Conservation (phyloP, 2,329 filamentous ascomycete genomes). For the Neonectria magnoliae region DNA sequence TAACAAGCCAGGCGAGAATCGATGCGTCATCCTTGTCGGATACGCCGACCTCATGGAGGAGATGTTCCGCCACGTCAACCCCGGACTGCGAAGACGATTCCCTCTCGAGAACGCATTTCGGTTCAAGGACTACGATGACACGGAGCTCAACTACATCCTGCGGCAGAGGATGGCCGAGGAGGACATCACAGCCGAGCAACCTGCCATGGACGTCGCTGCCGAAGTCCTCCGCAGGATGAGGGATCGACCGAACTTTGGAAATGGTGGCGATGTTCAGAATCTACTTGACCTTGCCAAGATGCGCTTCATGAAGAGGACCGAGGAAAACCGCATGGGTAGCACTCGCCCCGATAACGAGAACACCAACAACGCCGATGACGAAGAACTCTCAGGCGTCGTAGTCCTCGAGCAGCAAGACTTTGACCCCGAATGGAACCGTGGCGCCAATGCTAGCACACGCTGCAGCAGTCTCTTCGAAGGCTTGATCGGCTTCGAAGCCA, state of each 20-base stretch:
- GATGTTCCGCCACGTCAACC: slow-evolving; percentile 81
- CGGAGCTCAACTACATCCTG: slow-evolving; percentile 68
- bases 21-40: slow-evolving; percentile 76
- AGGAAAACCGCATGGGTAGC: not conserved
- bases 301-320: not conserved
- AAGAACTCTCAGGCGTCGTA: not conserved
- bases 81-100: slow-evolving; percentile 74
- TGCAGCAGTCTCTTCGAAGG: not conserved
- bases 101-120: slow-evolving; percentile 65
- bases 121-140: slow-evolving; percentile 74
- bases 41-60: slow-evolving; percentile 75
- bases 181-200: slow-evolving; percentile 59
- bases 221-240: slow-evolving; percentile 70
- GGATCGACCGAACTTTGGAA: slow-evolving; percentile 76
- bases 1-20: slow-evolving; percentile 74
- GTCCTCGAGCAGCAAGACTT: not conserved
- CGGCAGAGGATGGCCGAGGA: slow-evolving; percentile 60
- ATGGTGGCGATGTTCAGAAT: slow-evolving; percentile 78
- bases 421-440: not conserved
- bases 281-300: slow-evolving; percentile 62
- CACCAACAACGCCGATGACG: not conserved
- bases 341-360: too few relatives aligned
- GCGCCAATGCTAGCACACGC: not conserved
- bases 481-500: slow-evolving; percentile 52
- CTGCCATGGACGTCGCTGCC: slow-evolving; percentile 64